Conservation (phyloP, 2,329 filamentous ascomycete genomes). For the Hyphodiscus sp. region DNA sequence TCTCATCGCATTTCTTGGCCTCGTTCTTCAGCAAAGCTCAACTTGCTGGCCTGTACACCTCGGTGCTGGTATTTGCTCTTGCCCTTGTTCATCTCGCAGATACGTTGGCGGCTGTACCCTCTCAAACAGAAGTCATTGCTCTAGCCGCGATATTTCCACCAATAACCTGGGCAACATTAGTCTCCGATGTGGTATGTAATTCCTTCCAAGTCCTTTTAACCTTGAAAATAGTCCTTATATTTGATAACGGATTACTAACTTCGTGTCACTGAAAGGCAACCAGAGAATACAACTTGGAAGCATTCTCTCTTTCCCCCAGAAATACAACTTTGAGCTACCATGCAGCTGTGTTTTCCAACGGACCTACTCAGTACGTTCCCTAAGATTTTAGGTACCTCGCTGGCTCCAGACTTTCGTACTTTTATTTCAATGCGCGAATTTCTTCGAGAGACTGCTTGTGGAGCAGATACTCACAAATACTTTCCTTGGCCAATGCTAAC, state of each 20-base stretch:
- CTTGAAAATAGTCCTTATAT: too few species aligned
- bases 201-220: neutral
- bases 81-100: slow-evolving; percentile 54
- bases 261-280: slow-evolving; percentile 1
- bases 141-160: slow-evolving; percentile 21
- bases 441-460: too few species aligned
- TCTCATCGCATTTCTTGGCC: slow-evolving; percentile 40
- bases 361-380: neutral
- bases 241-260: neutral
- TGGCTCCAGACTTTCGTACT: too few species aligned
- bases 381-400: too few species aligned
- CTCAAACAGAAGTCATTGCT: slow-evolving; percentile 9
- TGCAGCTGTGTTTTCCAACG: neutral
- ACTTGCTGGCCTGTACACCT: slow-evolving; percentile 56
- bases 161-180: slow-evolving; percentile 18
- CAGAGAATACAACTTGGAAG: slow-evolving; percentile 14
- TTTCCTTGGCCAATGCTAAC: too few species aligned
- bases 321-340: neutral
- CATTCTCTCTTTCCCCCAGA: slow-evolving; percentile 45
- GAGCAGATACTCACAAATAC: too few species aligned
- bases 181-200: slow-evolving; percentile 14
- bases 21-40: slow-evolving; percentile 58
- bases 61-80: slow-evolving; percentile 50
- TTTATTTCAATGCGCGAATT: too few species aligned
- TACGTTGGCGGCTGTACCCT: slow-evolving; percentile 4